Evolutionary conservation across 2,329 filamentous ascomycete species (phyloP).

Genomic region (Lasiodiplodia citricola): DNA sequence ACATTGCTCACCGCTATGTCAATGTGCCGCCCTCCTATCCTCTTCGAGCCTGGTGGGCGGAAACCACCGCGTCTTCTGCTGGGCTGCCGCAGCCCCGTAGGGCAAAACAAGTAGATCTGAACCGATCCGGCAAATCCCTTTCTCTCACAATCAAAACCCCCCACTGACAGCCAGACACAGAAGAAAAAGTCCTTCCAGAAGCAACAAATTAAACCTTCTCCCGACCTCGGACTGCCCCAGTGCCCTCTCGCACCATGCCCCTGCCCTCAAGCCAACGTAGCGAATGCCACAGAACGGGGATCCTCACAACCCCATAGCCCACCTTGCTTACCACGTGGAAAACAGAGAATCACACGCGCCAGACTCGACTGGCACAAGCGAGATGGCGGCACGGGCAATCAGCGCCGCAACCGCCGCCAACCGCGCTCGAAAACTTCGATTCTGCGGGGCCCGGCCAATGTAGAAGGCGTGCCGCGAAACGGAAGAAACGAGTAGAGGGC

Average conservation of each 20-base stretch:
- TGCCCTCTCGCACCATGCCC: neutral
- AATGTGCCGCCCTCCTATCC: neutral
- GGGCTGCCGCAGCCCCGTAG: slow-evolving; percentile 7
- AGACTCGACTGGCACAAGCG: neutral
- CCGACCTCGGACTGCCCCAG: slow-evolving; percentile 1
- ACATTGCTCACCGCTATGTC: slow-evolving; percentile 13
- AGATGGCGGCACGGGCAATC: neutral
- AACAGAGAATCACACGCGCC: neutral
- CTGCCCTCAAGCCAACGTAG: neutral
- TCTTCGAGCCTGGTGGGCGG: slow-evolving; percentile 12
- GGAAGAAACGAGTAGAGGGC: neutral
- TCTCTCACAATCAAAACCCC: neutral
- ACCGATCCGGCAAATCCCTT: slow-evolving; percentile 12
- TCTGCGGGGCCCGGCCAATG: neutral
- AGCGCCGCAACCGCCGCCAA: neutral
- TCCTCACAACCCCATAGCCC: neutral
- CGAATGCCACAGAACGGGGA: neutral
- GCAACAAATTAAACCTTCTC: slow-evolving; percentile 15
- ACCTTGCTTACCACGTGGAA: slow-evolving; percentile 17
- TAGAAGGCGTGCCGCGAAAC: neutral
- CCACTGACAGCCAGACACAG: neutral
- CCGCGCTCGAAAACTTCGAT: neutral
- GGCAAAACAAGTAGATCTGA: neutral
- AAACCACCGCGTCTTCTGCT: slow-evolving; percentile 9
- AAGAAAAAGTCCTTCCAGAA: slow-evolving; percentile 15